Evolutionary conservation across 176 grass and related monocot species (phyloP), one percentile per base, ranked within the genome.

Genomic region (Ensete ventricosum): DNA sequence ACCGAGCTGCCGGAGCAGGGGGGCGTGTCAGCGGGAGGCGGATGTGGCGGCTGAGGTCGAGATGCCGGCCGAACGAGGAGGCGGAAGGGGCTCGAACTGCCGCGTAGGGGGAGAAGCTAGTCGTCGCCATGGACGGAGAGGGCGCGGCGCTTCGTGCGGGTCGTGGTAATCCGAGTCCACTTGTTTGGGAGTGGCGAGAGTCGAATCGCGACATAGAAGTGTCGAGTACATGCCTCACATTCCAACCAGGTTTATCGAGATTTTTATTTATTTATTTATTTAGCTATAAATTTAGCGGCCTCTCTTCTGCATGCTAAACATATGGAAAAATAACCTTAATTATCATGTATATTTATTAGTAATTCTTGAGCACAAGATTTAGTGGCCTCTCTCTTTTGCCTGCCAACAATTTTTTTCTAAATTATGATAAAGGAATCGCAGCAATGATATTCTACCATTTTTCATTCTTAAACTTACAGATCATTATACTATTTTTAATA

Each of bases 41-140:
- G 23, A 49, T 13, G 43, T 11, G 48, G 63, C 78, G 65, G 10
- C 34, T 11, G 64, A 20, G 76, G 50, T 55, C 55, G 34, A 43
- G 69, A n/a, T 50, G 50, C 69, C 73, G 62, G 62, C 72, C 62
- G 55, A 58, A 64, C 67, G 23, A 27, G 80, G 26, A 73, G 14
- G 58, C 67, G 63, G 64, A n/a, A 55, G 67, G 78, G 52, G 77
- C 10, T 72, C 76, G 69, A 75, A 12, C 76, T 80, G 85, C 80
- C 78, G 86, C 25, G 77, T 78, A 73, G 81, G 60, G 81, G 87
- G 83, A 49, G 86, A 74, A 74, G 50, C 72, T 74, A 11, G 91
- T 34, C 52, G 85, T 75, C 59, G 82, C 70, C 75, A 82, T 84
- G 50, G n/a, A 23, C 12, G 51, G 21, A n/a, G 75, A 17, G 13